Conservation (phyloP, 306 rosid species). For the Hippophae tibetana region DNA sequence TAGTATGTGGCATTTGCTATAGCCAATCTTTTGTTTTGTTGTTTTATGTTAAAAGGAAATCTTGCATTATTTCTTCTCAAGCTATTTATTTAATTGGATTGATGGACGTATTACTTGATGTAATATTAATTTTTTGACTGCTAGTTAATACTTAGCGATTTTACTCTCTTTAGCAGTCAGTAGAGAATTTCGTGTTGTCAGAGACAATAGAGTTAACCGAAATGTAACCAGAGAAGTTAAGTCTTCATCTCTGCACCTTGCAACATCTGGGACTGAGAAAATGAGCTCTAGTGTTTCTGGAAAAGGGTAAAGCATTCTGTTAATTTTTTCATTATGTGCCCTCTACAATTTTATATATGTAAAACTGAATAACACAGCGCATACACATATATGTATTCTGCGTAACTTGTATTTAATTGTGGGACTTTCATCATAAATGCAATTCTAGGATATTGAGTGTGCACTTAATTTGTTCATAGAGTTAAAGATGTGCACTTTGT, state of each 20-base stretch:
- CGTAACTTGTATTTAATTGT: too few relatives aligned
- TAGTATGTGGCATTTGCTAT: too few relatives aligned
- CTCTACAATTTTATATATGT: background rate
- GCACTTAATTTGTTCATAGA: background rate
- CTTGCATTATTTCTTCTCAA: background rate
- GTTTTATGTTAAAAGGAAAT: background rate
- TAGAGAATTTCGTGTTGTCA: slow-evolving; percentile 85
- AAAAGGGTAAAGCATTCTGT: slow-evolving; percentile 43
- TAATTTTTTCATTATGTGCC: slow-evolving; percentile 1
- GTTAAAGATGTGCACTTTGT: background rate
- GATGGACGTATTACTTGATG: background rate
- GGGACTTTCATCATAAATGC: background rate
- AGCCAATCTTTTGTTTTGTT: too few relatives aligned
- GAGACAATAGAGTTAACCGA: slow-evolving; percentile 75
- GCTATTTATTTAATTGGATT: background rate
- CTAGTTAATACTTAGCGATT: slow-evolving; percentile 22
- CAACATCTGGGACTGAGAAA: slow-evolving; percentile 35
- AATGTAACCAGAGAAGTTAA: slow-evolving; percentile 48
- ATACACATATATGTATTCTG: background rate
- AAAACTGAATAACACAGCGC: background rate
- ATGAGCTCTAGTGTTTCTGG: slow-evolving; percentile 28
- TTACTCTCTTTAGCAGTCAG: slow-evolving; percentile 43
- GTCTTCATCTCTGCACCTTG: slow-evolving; percentile 36
- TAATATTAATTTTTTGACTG: slow-evolving; percentile 7
- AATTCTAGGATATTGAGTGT: background rate